Evolutionary conservation across 805 yeast species (phyloP), one percentile per base, ranked within the genome.

Genomic region (Candida koratica): DNA sequence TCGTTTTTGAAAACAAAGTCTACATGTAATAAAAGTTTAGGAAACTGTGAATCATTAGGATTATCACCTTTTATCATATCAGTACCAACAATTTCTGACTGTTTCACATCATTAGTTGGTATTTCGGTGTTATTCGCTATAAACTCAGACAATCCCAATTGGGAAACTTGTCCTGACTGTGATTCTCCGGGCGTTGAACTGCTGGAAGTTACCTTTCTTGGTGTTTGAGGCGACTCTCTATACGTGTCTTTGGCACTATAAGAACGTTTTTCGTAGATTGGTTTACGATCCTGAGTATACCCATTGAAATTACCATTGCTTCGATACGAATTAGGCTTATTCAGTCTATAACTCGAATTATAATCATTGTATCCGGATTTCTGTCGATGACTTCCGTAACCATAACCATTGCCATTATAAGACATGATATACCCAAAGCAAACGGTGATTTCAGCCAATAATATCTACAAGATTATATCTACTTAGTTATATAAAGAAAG

Each of bases 71-170:
- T 54, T 8, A 9, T 36, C 14, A 54, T 52, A 38, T 63, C 54
- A 2, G 69, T 61, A 5, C 69, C 71, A n/a, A 17, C 22, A 7
- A 42, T 28, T 26, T 51, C 70, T n/a, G n/a, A n/a, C 82, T 61
- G 84, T 83, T 20, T 26, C 2, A 32, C 26, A 2, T 28, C 32
- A 6, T 17, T 28, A 7, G 23, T 17, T 8, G 25, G 17, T 18
- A 25, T 10, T 6, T 29, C 32, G 6, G 17, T 3, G n/a, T 17
- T 28, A 11, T 6, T 3, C 4, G 18, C 28, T 14, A 17, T 3
- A 12, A 18, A 16, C n/a, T 13, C n/a, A 4, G 29, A 25, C 4
- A 20, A 23, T 6, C 22, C n/a, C 7, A 16, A 12, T 4, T 15
- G 28, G 13, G 34, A 24, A 10, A 28, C 17, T 7, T 24, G 22